These are phyloP conservation scores for Monilinia vaccinii-corymbosi DNA, from an alignment of 2,329 filamentous ascomycete species.

Conservation along the genomic window DNA sequence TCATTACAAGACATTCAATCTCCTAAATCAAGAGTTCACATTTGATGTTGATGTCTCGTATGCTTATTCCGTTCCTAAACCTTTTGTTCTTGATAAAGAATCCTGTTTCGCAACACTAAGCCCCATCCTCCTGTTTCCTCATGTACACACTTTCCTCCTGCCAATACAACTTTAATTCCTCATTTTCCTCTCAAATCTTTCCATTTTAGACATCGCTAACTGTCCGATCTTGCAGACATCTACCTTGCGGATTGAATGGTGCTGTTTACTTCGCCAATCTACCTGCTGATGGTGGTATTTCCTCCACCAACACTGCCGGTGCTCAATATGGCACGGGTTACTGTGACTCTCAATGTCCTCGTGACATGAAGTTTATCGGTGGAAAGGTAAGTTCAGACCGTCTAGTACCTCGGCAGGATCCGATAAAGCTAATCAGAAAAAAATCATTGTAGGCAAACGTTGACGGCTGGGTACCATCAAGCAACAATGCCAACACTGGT, in stretches of 20 bases:
- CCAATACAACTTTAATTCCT: too few relatives aligned
- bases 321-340: conserved; percentile 55
- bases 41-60: conserved; percentile 62
- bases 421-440: background rate
- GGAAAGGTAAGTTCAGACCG: conserved; percentile 33
- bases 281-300: conserved; percentile 50
- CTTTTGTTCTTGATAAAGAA: too few relatives aligned
- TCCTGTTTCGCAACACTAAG: too few relatives aligned
- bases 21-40: conserved; percentile 60
- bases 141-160: too few relatives aligned
- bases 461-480: conserved; percentile 22
- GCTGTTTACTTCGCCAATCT: conserved; percentile 59
- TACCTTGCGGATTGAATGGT: conserved; percentile 63
- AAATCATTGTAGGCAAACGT: background rate
- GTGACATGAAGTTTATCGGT: conserved; percentile 44
- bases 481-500: conserved; percentile 44
- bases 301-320: conserved; percentile 44
- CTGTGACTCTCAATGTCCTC: conserved; percentile 50
- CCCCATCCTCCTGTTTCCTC: too few relatives aligned
- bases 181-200: too few relatives aligned
- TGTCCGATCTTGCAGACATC: conserved; percentile 27
- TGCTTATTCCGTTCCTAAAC: too few relatives aligned
- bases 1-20: conserved; percentile 56
- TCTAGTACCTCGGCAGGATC: background rate
- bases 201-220: too few relatives aligned